Percentiles rank a stretch among this genome's conserved stretches.
Evolutionary conservation across 495 filamentous ascomycete species (phyloP).

Genomic region (Neurospora cerealis): DNA sequence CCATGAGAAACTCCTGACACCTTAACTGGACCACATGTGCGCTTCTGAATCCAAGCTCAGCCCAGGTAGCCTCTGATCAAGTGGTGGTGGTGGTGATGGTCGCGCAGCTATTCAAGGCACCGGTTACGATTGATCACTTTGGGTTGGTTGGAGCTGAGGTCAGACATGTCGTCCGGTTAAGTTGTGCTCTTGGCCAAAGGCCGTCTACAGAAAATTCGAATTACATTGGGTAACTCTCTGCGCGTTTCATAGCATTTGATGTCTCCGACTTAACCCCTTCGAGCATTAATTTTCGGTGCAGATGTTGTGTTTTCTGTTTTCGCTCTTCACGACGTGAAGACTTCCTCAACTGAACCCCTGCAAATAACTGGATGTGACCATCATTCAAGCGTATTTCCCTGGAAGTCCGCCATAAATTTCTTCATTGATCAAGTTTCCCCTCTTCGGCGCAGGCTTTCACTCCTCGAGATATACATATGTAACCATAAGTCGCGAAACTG

Average conservation of each 20-base stretch:
- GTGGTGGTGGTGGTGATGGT: not conserved
- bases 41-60: not conserved
- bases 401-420: not conserved
- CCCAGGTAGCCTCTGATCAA: not conserved
- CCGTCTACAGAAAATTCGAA: not conserved
- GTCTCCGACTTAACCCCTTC: not conserved
- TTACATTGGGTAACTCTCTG: not conserved
- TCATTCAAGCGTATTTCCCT: not conserved
- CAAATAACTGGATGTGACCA: not conserved
- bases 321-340: not conserved
- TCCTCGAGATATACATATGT: not conserved
- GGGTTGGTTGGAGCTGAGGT: not conserved
- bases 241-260: not conserved
- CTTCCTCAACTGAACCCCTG: not conserved
- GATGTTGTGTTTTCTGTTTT: not conserved
- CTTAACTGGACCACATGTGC: not conserved
- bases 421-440: not conserved
- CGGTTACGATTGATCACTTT: not conserved
- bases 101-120: not conserved
- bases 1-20: not conserved
- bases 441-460: not conserved
- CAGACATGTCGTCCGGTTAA: not conserved
- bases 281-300: not conserved
- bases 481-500: not conserved
- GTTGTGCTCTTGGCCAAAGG: not conserved